These are phyloP conservation scores for Hippophae rhamnoides DNA, from an alignment of 306 rosid species.

Conservation along the genomic window DNA sequence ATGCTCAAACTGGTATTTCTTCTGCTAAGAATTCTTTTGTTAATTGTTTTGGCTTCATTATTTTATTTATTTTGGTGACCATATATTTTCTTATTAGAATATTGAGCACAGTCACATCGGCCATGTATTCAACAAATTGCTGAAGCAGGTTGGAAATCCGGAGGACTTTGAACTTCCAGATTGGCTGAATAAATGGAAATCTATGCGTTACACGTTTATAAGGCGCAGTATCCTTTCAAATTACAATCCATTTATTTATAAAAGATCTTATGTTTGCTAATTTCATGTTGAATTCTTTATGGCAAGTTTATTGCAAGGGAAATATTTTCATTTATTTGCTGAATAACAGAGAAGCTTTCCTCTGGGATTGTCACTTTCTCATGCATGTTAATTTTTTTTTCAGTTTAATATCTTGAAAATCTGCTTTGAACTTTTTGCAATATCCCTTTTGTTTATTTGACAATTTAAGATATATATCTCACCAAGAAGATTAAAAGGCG, in stretches of 20 bases:
- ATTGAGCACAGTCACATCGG: slow-evolving; percentile 44
- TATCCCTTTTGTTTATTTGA: slow-evolving; percentile 21
- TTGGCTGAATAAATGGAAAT: slow-evolving; percentile 47
- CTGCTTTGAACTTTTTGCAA: background rate
- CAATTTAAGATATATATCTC: slow-evolving; percentile 67
- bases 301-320: no score
- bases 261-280: background rate
- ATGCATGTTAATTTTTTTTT: background rate
- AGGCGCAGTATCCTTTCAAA: slow-evolving; percentile 86
- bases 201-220: slow-evolving; percentile 52
- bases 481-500: slow-evolving; percentile 67
- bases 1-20: no score
- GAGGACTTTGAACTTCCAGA: slow-evolving; percentile 88
- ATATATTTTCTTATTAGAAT: slow-evolving; percentile 37
- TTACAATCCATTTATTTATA: background rate
- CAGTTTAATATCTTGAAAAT: background rate
- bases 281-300: background rate
- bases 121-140: slow-evolving; percentile 60
- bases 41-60: background rate
- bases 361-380: no score
- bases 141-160: slow-evolving; percentile 54
- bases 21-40: no score
- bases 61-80: background rate
- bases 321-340: no score
- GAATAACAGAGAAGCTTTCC: no score